Base-by-base conservation (phyloP, 306 rosid species). In the Vigna nakashimae region DNA sequence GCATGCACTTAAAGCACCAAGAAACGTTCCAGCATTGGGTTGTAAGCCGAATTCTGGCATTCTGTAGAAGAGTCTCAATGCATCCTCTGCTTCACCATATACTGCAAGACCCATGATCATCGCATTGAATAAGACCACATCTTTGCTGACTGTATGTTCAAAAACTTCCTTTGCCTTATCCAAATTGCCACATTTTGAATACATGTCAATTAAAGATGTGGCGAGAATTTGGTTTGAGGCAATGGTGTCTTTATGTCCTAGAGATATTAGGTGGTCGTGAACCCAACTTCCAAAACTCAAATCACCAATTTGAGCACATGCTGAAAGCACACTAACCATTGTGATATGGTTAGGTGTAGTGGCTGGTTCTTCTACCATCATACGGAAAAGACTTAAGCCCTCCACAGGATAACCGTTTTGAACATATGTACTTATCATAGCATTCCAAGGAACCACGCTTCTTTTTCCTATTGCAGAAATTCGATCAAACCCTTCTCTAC, bases 51-150 rank as follows among this genome's bases (percentile, higher is more conserved):
- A 70, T 67, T 86, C 77, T 76, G 81, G 77, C 82, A 86, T 85
- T 74, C 50, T 87, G 53, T 77, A 48, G 62, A 90, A 88, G 49
- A 86, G 89, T 77, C 56, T 71, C 73, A 90, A 69, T 63, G 92
- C 92, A 69, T 84, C 87, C 67, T 76, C 84, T 75, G 87, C 92
- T 69, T 88, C 78, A 51, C 95, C 82, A 26, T 90, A 84, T 4
- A 85, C 82, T 52, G 90, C 94, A 76, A 88, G 89, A 74, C 94
- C 90, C 92, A 90, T 88, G 72, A 90, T 81, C 89, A 88, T 88
- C 65, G 88, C 88, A 51, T 88, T 90, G 83, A 88, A 86, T 26
- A 87, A 83, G 81, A 90, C 89, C 56, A 74, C 83, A 80, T 90
- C 92, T 88, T 88, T 86, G 62, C 71, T 70, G 65, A 64, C 52